phyloP scores from a whole-genome alignment of 1,139 yeast genomes.

The Meyerozyma carpophila region DNA sequence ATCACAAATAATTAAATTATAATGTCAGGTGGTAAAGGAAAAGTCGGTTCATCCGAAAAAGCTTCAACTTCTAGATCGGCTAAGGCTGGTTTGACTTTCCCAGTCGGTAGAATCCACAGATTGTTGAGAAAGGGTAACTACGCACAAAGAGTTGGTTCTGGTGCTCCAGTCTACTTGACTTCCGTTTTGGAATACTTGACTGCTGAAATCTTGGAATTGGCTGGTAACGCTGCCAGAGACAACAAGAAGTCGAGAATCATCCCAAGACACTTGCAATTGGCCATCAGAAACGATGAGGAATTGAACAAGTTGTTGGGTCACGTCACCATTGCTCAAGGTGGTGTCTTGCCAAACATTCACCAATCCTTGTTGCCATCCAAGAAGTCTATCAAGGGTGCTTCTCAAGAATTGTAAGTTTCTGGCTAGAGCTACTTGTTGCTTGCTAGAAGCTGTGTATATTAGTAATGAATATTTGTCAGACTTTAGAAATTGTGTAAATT shows the following conservation, averaged over 20 bases:
- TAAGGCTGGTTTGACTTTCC: conserved; percentile 52
- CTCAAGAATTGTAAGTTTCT: conserved; percentile 69
- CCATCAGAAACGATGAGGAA: conserved; percentile 52
- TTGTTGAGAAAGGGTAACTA: conserved; percentile 51
- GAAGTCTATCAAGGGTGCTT: conserved; percentile 71
- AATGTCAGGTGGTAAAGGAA: conserved; percentile 54
- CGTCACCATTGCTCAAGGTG: conserved; percentile 96
- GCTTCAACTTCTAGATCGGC: conserved; percentile 51
- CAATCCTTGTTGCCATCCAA: conserved; percentile 94
- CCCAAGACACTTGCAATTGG: conserved; percentile 50
- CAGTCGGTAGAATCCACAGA: conserved; percentile 54
- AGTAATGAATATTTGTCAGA: conserved; percentile 2
- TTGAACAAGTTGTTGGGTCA: conserved; percentile 69
- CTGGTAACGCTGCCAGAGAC: conserved; percentile 56
- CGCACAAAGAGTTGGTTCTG: conserved; percentile 54
- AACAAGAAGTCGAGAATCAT: conserved; percentile 54
- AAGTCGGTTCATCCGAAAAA: conserved; percentile 49
- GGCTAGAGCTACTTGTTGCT: conserved; percentile 1
- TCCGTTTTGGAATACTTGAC: conserved; percentile 49
- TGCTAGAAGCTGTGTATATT: conserved; percentile 2
- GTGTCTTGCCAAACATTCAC: conserved; percentile 96
- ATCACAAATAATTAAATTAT: conserved; percentile 9
- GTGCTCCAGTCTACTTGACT: conserved; percentile 52
- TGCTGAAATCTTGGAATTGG: conserved; percentile 52
- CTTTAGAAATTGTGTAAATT: background rate